Percentiles rank a stretch among this genome's conserved stretches.
phyloP scores from a whole-genome alignment of 495 filamentous ascomycete species.

The Cercophora sp. region DNA sequence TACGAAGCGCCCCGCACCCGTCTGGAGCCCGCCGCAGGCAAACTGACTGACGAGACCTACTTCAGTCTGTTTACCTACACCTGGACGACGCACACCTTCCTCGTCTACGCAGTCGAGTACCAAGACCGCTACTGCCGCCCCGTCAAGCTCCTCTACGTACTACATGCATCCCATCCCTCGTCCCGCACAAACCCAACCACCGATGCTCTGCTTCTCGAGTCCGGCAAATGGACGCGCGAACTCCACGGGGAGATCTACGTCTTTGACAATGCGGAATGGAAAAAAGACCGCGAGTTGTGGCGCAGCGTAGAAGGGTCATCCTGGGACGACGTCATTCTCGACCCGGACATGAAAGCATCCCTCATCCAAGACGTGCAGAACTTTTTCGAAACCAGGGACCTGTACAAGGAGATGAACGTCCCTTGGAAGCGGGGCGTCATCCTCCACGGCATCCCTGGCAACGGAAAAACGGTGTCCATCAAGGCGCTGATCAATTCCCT shows the following conservation, averaged over 20 bases:
- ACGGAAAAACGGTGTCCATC: conserved; percentile 58
- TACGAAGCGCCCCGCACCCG: conserved; percentile 14
- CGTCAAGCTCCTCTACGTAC: conserved; percentile 37
- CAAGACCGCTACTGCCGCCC: conserved; percentile 24
- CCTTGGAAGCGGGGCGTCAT: conserved; percentile 57
- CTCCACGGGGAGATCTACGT: conserved; percentile 56
- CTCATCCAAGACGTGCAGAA: conserved; percentile 50
- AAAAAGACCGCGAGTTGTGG: conserved; percentile 50
- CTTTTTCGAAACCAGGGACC: conserved; percentile 50
- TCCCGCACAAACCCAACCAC: conserved; percentile 22
- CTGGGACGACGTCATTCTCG: conserved; percentile 59
- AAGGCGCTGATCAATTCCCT: conserved; percentile 55
- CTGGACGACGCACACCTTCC: conserved; percentile 37
- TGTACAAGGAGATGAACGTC: conserved; percentile 48
- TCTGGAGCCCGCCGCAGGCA: conserved; percentile 33
- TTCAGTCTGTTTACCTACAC: conserved; percentile 45
- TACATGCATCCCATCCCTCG: conserved; percentile 26
- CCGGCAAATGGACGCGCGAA: conserved; percentile 36
- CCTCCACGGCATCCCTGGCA: conserved; percentile 48
- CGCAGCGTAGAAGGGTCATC: conserved; percentile 46
- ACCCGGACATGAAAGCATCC: conserved; percentile 47
- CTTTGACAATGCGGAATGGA: conserved; percentile 52
- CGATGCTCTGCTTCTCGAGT: conserved; percentile 47
- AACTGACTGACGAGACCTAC: conserved; percentile 34
- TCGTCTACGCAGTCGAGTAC: conserved; percentile 44